Conservation (phyloP, 306 rosid species). For the Rosa lucieae region DNA sequence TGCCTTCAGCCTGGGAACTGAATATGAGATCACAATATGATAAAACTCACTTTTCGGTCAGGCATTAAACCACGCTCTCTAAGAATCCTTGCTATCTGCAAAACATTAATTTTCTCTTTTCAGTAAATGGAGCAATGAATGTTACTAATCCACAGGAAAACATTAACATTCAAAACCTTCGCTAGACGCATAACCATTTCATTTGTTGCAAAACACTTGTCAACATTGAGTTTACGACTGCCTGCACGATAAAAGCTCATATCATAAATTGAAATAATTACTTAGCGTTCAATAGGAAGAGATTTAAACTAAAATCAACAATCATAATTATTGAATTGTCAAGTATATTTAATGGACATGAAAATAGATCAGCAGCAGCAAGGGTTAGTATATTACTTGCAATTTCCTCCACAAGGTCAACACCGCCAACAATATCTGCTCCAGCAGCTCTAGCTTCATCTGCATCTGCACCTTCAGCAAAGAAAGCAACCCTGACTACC, state of each 20-base stretch:
- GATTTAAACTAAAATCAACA: not conserved
- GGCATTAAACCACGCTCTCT: slow-evolving; percentile 96
- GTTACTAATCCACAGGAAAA: slow-evolving; percentile 20
- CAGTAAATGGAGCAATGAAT: slow-evolving; percentile 20
- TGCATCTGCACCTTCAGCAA: slow-evolving; percentile 97
- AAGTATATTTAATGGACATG: not conserved
- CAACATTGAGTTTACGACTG: slow-evolving; percentile 82
- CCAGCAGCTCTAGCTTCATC: slow-evolving; percentile 99
- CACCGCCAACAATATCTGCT: slow-evolving; percentile 98
- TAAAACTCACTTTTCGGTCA: slow-evolving; percentile 79
- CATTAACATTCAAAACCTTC: slow-evolving; percentile 56
- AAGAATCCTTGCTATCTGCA: slow-evolving; percentile 89
- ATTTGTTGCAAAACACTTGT: slow-evolving; percentile 96
- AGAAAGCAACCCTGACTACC: slow-evolving; percentile 91
- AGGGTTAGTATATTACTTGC: slow-evolving; percentile 64
- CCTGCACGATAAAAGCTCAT: slow-evolving; percentile 45
- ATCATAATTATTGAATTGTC: not conserved
- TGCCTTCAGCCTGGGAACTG: slow-evolving; percentile 10
- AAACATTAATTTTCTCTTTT: slow-evolving; percentile 14
- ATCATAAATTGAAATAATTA: slow-evolving; percentile 1
- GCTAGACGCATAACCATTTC: slow-evolving; percentile 92
- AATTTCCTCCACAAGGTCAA: slow-evolving; percentile 88
- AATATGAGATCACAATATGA: slow-evolving; percentile 25
- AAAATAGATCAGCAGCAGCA: slow-evolving; percentile 2
- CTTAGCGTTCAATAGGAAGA: not conserved